Evolutionary conservation across 148 eudicot genomes (phyloP), one percentile per base, ranked within the genome.

Genomic region (Chenopodium quinoa): DNA sequence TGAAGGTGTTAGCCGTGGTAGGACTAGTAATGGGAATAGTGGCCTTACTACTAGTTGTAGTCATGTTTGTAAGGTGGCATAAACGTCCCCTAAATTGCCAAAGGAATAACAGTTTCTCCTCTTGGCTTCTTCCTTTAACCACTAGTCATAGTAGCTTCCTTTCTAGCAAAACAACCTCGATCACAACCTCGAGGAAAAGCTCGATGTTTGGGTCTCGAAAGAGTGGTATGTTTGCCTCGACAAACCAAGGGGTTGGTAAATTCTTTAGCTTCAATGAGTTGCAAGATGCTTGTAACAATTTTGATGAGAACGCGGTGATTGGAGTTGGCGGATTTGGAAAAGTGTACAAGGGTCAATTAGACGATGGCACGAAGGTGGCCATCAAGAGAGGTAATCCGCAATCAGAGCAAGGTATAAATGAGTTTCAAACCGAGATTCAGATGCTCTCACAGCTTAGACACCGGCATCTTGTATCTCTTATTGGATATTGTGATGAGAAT

Each of bases 291-390:
- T 80, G 89, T 0, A 87, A 83, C 48, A 86, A 86, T 64, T 91
- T 89, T 25, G 91, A 91, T 29, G 92, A 89, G 69, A 78, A 73
- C 1, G 88, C 78, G 13, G 91, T 86, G 58, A 90, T 91, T 1
- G 92, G 92, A 4, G 89, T 91, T 20, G 92, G 91, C 25, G 91
- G 92, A 25, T 90, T 90, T 20, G 94, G 94, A 1, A 90, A 90
- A 79, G 91, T 91, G 27, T 89, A 88, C 71, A 54, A 90, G 3
- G 94, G 94, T 31, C 84, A 85, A 23, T 40, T 82, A 32, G 87
- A 86, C 11, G 89, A 87, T 14, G 92, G 94, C 7, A 91, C 91
- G 1, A 86, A 85, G 69, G 84, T 91, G 4, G 94, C 91, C 3
- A 82, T 91, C n/a, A 91, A 89, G 82, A 78, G 90, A 19, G 94